Percentiles rank a stretch among this genome's conserved stretches.
Evolutionary conservation across 139 green algal genomes (phyloP).

Genomic region (Auxenochlorella pyrenoidosa): DNA sequence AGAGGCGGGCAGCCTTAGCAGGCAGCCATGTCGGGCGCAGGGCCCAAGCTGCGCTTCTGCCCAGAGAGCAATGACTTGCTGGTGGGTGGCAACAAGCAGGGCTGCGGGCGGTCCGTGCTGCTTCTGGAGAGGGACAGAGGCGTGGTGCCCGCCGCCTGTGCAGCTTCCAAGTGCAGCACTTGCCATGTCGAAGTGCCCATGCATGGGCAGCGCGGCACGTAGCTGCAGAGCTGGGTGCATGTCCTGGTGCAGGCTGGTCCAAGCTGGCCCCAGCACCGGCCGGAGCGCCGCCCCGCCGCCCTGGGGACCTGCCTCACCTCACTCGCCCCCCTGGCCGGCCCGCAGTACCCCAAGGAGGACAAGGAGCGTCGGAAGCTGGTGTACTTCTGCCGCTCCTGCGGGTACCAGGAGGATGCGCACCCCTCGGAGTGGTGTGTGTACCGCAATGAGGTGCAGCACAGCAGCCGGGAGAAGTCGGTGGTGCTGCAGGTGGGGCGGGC

Average conservation of each 20-base stretch:
- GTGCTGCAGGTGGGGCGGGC: slow-evolving; percentile 59
- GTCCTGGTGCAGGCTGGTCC: too few relatives aligned
- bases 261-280: too few relatives aligned
- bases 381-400: slow-evolving; percentile 87
- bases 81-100: not conserved
- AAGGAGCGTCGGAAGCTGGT: slow-evolving; percentile 79
- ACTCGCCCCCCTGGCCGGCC: not conserved
- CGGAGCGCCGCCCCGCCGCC: too few relatives aligned
- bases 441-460: slow-evolving; percentile 83
- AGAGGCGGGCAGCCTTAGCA: not conserved
- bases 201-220: not conserved
- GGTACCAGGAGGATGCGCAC: slow-evolving; percentile 76
- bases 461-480: slow-evolving; percentile 80
- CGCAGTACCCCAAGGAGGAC: slow-evolving; percentile 76
- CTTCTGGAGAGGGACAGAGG: too few relatives aligned
- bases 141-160: too few relatives aligned
- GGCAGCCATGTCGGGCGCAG: slow-evolving; percentile 17
- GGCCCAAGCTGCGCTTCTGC: slow-evolving; percentile 82
- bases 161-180: too few relatives aligned
- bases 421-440: slow-evolving; percentile 75
- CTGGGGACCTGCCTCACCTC: not conserved
- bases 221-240: too few relatives aligned
- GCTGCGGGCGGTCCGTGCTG: not conserved
- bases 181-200: too few relatives aligned
- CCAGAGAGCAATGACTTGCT: slow-evolving; percentile 90